Conservation (phyloP, 73 alveolate genomes). For the Uronychia binucleata region DNA sequence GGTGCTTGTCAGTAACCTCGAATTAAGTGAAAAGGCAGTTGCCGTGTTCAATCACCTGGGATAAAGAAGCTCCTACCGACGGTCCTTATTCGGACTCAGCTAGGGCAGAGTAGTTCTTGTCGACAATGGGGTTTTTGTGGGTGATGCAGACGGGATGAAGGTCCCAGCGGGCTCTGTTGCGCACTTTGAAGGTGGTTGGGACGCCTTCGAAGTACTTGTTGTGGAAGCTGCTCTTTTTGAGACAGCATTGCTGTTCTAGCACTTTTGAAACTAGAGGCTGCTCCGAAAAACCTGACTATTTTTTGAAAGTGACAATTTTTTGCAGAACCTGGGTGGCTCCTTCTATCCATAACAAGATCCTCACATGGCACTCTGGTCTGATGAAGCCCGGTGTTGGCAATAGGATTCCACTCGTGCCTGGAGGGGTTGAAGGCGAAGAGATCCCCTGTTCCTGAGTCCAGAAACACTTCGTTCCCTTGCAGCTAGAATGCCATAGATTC, state of each 20-base stretch:
- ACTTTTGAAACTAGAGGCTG: conserved; percentile 23
- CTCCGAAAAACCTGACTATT: neutral
- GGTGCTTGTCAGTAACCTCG: conserved; percentile 72
- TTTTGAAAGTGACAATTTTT: neutral
- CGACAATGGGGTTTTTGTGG: conserved; percentile 36
- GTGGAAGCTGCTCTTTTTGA: conserved; percentile 71
- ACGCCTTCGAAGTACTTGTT: conserved; percentile 74
- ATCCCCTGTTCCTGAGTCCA: conserved; percentile 12
- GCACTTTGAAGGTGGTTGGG: conserved; percentile 79
- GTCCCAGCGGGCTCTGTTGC: conserved; percentile 87
- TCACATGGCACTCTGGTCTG: neutral
- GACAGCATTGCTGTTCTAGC: conserved; percentile 66
- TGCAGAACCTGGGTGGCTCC: neutral
- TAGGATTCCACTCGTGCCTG: neutral
- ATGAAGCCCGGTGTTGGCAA: conserved; percentile 11
- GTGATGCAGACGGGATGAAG: conserved; percentile 89
- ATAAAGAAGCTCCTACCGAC: neutral
- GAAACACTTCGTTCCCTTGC: neutral
- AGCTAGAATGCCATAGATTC: neutral
- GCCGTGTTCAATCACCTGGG: conserved; percentile 74
- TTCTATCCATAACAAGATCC: too few species aligned
- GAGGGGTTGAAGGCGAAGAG: neutral
- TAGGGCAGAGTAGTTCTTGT: conserved; percentile 69
- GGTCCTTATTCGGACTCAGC: conserved; percentile 92
- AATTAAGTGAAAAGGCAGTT: conserved; percentile 83